Evolutionary conservation across 306 rosid genomes (phyloP).

Genomic region (Prunus mume): DNA sequence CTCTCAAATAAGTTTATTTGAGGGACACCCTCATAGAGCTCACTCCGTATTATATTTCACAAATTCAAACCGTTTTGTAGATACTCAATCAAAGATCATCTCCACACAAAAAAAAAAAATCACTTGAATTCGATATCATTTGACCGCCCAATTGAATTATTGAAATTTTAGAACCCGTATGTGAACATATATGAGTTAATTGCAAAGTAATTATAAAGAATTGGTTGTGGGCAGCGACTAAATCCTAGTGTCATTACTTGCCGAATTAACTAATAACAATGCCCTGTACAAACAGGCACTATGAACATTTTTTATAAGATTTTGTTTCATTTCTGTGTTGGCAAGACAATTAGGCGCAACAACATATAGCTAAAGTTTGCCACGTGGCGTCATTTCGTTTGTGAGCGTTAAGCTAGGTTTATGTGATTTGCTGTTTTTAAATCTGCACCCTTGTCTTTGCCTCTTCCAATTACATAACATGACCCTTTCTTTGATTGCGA

Average conservation of each 20-base stretch:
- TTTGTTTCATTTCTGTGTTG: conserved; percentile 1
- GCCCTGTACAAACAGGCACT: not conserved
- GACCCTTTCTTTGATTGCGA: conserved; percentile 11
- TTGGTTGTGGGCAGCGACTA: not conserved
- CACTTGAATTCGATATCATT: too few species aligned
- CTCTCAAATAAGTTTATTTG: too few species aligned
- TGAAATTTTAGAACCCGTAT: not conserved
- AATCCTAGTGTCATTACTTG: not conserved
- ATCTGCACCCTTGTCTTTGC: not conserved
- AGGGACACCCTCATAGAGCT: accelerated
- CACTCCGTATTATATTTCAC: too few species aligned
- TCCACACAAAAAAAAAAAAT: too few species aligned
- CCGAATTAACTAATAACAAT: not conserved
- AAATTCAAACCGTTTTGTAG: too few species aligned
- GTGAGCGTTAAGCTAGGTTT: not conserved
- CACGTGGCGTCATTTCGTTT: conserved; percentile 9
- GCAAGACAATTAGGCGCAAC: conserved; percentile 2
- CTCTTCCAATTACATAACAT: not conserved
- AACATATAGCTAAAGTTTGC: not conserved
- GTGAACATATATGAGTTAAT: too few species aligned
- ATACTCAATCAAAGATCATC: too few species aligned
- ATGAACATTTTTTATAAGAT: not conserved
- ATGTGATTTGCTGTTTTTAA: not conserved
- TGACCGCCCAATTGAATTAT: too few species aligned
- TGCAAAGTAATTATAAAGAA: not conserved